Conservation (phyloP, 768 basidiomycete species). For the Termitomyces sp. region DNA sequence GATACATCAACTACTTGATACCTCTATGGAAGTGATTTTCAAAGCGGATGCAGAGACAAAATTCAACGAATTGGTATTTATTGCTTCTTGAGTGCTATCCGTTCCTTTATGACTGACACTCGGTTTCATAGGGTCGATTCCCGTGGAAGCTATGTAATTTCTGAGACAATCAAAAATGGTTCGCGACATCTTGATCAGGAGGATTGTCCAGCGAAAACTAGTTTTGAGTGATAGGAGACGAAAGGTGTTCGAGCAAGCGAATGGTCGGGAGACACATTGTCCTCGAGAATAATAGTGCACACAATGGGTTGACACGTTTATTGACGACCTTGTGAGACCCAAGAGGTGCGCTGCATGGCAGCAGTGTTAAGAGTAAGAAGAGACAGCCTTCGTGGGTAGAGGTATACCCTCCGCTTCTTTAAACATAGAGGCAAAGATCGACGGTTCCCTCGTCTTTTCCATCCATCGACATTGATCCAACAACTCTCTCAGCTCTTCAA, state of each 20-base stretch:
- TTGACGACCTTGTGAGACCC: neutral
- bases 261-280: neutral
- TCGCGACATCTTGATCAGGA: neutral
- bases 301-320: neutral
- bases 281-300: neutral
- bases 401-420: neutral
- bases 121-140: neutral
- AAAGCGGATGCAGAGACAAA: neutral
- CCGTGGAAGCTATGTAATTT: neutral
- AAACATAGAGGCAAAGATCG: slow-evolving; percentile 23
- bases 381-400: neutral
- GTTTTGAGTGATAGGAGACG: neutral
- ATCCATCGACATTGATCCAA: slow-evolving; percentile 53
- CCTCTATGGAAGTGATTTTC: neutral
- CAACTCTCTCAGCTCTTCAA: slow-evolving; percentile 47
- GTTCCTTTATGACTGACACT: neutral
- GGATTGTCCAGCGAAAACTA: neutral
- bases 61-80: neutral
- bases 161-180: neutral
- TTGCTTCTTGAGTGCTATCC: neutral
- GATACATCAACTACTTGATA: neutral
- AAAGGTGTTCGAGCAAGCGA: neutral
- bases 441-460: slow-evolving; percentile 37
- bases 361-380: neutral
- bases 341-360: neutral